phyloP scores from a whole-genome alignment of 371 early-diverging fungal genomes.

The Mucor irregularis region DNA sequence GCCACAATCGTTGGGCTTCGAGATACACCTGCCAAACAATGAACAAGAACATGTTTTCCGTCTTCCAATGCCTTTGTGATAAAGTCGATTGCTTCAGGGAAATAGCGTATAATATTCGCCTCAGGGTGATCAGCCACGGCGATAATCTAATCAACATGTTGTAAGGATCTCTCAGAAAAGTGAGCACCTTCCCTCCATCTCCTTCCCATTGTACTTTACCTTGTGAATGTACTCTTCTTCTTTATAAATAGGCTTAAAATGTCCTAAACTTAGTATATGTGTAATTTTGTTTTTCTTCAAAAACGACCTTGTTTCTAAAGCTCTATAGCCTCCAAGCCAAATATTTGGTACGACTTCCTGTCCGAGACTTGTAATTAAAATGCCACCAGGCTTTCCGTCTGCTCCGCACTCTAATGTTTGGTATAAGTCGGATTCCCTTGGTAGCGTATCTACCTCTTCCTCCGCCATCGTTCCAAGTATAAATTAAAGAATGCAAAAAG shows the following conservation, averaged over 20 bases:
- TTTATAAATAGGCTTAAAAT: constrained; percentile 38
- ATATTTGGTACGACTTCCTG: constrained; percentile 39
- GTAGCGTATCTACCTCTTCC: not conserved
- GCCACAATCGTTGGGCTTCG: constrained; percentile 42
- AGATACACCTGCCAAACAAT: constrained; percentile 52
- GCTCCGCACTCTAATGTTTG: constrained; percentile 38
- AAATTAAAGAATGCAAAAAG: not conserved
- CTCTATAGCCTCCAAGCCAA: constrained; percentile 52
- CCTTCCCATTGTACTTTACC: constrained; percentile 32
- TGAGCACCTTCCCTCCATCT: too few species aligned
- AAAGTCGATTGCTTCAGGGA: constrained; percentile 64
- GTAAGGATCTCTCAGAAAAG: too few species aligned
- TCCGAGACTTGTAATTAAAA: constrained; percentile 45
- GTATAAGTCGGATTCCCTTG: constrained; percentile 19
- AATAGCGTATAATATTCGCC: constrained; percentile 69
- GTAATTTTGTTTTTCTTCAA: constrained; percentile 57
- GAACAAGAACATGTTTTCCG: constrained; percentile 59
- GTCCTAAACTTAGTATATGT: constrained; percentile 56
- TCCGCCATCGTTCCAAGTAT: constrained; percentile 2
- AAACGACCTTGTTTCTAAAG: constrained; percentile 32
- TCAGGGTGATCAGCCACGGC: constrained; percentile 66
- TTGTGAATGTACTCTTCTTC: constrained; percentile 53
- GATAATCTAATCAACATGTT: constrained; percentile 30
- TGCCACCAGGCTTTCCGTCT: constrained; percentile 50
- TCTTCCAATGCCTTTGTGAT: constrained; percentile 49